A percentile compares a stretch with the other conserved stretches of the same genome.
These are phyloP conservation scores for Solanum gandarillasii DNA, from an alignment of 257 asterid species.

Conservation along the genomic window DNA sequence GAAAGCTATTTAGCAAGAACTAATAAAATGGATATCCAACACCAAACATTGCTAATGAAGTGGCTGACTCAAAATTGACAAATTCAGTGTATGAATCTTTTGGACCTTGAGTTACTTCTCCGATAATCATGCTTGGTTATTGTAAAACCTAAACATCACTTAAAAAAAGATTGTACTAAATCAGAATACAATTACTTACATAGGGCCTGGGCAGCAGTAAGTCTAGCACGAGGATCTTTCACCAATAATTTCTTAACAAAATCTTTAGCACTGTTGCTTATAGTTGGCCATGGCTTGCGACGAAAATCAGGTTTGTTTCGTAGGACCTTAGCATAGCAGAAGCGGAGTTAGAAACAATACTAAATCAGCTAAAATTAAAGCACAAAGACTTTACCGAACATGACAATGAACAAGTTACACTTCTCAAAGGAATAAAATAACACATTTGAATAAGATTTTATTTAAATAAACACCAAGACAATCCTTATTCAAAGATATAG, in stretches of 20 bases:
- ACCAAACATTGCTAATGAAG: background rate
- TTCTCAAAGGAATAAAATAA: background rate
- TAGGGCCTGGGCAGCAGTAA: constrained; percentile 83
- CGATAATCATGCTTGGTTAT: background rate
- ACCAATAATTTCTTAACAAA: constrained; percentile 63
- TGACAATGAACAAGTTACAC: background rate
- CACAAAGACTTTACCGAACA: background rate
- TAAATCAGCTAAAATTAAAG: background rate
- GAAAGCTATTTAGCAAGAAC: background rate
- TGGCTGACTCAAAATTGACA: background rate
- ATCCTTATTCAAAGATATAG: background rate
- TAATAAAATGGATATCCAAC: background rate
- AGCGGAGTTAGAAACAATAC: background rate
- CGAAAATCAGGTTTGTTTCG: constrained; percentile 77
- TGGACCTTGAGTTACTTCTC: background rate
- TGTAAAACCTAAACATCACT: background rate
- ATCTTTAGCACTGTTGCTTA: constrained; percentile 76
- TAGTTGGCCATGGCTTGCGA: constrained; percentile 81
- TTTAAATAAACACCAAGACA: background rate
- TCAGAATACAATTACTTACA: constrained; percentile 31
- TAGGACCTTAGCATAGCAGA: constrained; percentile 28
- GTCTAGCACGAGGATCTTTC: constrained; percentile 80
- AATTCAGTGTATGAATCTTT: background rate
- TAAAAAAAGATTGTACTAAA: background rate
- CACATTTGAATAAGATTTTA: background rate